Conservation (phyloP, 1,139 yeast species). For the Blastobotrys raffinosifermentans region DNA sequence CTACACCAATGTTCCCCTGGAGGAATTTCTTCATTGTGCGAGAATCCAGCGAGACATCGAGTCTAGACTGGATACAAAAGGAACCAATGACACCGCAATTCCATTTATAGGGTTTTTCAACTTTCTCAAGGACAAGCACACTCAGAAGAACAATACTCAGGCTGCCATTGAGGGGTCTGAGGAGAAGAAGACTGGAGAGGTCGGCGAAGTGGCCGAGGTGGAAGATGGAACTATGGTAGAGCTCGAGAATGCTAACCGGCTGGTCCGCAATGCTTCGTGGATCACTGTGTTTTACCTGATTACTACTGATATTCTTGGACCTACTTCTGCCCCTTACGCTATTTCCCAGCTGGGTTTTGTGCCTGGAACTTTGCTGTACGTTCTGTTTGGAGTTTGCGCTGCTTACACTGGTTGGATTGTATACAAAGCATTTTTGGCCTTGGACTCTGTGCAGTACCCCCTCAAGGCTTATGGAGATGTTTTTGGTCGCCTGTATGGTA, state of each 20-base stretch:
- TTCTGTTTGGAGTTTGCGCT: constrained; percentile 38
- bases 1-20: constrained; percentile 25
- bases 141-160: constrained; percentile 1
- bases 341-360: constrained; percentile 40
- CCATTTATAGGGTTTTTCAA: constrained; percentile 17
- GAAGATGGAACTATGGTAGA: constrained; percentile 9
- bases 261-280: constrained; percentile 32
- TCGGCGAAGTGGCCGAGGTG: constrained; percentile 14
- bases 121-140: constrained; percentile 8
- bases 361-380: constrained; percentile 39
- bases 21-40: constrained; percentile 31
- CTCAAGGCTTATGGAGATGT: constrained; percentile 39
- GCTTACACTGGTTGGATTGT: constrained; percentile 37
- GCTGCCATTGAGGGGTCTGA: constrained; percentile 6
- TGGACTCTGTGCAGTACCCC: constrained; percentile 41
- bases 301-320: constrained; percentile 45
- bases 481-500: constrained; percentile 36
- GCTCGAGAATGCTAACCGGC: constrained; percentile 25
- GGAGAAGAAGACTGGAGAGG: constrained; percentile 11
- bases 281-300: constrained; percentile 40
- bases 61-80: constrained; percentile 11
- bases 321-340: constrained; percentile 42
- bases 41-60: constrained; percentile 29
- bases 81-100: constrained; percentile 17
- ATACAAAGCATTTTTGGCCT: constrained; percentile 29